Base-by-base conservation (phyloP, 1,284 basidiomycete species). In the Malassezia arunalokei region DNA sequence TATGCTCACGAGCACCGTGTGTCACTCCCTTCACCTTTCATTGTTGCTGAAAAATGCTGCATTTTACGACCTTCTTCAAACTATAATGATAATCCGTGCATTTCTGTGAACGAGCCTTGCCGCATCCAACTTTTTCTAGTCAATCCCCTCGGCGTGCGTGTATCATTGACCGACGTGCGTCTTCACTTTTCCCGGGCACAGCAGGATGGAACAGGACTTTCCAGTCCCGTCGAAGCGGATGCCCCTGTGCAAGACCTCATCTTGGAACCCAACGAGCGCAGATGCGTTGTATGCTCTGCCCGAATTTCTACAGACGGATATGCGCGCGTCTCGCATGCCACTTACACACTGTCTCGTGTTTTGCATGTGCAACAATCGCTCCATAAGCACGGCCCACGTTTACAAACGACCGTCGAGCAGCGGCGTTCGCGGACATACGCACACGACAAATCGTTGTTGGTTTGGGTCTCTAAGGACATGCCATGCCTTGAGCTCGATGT, bases 331-430 rank as follows among this genome's bases (percentile, higher is more conserved):
- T 47, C 57, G 1, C 45, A 61, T 11, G 63, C 76, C 11, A 49
- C 59, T 0, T 80, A 75, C 64, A 49, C 62, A 3, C 76, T 79
- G 57, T 75, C 76, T 50, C 64, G 71, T 30, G 68, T 76, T 42
- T 65, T 79, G 8, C 73, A 73, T 0, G 68, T 74, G 38, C 44
- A 51, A 1, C 76, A 79, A 58, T 41, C 59, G 0, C 69, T 80
- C 2, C 49, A 60, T 9, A 68, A 71, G 9, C 59, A 59, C 31
- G 77, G 77, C 0, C 64, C 62, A 11, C 74, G 78, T 1, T 65
- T 78, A 12, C 66, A 75, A 43, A 57, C 60, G 6, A 77, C 76
- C 3, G 75, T 75, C 50, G 71, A 70, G 33, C 75, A 78, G 42
- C 55, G 73, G 11, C 51, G 75, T 3, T 61, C 57, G 3, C 68